Evolutionary conservation across 305 asterid genomes (phyloP).

Genomic region (Ilex paraguariensis): DNA sequence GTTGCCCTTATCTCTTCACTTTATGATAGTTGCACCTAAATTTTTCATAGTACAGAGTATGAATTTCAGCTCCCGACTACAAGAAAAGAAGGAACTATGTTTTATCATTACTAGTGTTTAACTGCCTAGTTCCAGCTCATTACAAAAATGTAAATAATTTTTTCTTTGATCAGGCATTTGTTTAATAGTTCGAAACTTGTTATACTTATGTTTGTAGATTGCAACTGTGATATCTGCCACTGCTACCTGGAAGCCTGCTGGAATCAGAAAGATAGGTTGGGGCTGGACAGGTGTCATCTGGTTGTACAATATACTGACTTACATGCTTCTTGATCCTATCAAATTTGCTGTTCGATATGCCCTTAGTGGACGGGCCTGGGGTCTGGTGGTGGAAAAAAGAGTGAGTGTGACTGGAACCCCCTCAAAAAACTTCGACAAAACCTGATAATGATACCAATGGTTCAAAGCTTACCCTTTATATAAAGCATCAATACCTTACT

Average conservation of each 20-base stretch:
- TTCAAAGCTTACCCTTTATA: too few relatives aligned
- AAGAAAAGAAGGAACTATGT: too few relatives aligned
- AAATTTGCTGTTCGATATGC: constrained; percentile 43
- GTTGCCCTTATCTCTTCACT: too few relatives aligned
- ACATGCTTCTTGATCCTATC: constrained; percentile 46
- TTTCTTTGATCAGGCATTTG: too few relatives aligned
- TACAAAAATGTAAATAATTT: not conserved
- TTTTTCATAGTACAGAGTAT: not conserved
- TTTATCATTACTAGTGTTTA: too few relatives aligned
- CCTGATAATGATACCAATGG: too few relatives aligned
- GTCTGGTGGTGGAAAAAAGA: constrained; percentile 34
- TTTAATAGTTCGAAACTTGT: not conserved
- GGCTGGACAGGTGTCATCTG: constrained; percentile 55
- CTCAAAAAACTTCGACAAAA: not conserved
- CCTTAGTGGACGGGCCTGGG: constrained; percentile 57
- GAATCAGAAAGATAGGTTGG: constrained; percentile 47
- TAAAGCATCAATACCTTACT: too few relatives aligned
- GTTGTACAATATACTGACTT: constrained; percentile 37
- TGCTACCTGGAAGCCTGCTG: constrained; percentile 27
- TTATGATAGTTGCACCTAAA: not conserved
- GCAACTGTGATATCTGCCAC: constrained; percentile 47
- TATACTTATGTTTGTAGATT: constrained; percentile 22
- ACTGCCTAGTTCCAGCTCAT: not conserved
- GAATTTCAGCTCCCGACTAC: not conserved
- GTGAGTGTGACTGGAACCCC: constrained; percentile 20